A percentile compares a stretch with the other conserved stretches of the same genome.
These are phyloP conservation scores for Lipomyces chichibuensis DNA, from an alignment of 805 yeast genomes.

Conservation along the genomic window DNA sequence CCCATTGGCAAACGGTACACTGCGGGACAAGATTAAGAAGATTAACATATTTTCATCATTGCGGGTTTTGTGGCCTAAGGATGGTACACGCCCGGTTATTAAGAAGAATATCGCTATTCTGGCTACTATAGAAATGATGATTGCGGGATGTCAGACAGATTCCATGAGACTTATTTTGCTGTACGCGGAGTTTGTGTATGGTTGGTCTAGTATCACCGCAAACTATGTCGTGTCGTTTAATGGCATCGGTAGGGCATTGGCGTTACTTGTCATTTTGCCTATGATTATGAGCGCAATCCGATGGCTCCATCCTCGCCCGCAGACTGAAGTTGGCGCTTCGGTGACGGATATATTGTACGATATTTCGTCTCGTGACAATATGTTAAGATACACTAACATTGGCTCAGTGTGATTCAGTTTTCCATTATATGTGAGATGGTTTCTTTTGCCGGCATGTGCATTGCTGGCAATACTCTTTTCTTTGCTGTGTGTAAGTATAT, in stretches of 20 bases:
- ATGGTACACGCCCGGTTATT: conserved; percentile 17
- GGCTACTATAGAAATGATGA: conserved; percentile 23
- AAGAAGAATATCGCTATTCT: conserved; percentile 24
- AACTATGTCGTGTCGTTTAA: conserved; percentile 41
- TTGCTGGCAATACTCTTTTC: conserved; percentile 7
- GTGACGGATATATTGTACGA: conserved; percentile 25
- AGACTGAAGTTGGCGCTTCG: conserved; percentile 23
- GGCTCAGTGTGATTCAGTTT: conserved; percentile 13
- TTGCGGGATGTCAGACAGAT: conserved; percentile 27
- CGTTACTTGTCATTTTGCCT: conserved; percentile 39
- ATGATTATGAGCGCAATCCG: conserved; percentile 19
- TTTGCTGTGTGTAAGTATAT: conserved; percentile 16
- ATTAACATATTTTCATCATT: conserved; percentile 39
- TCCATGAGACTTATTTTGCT: conserved; percentile 32
- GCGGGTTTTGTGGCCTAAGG: conserved; percentile 32
- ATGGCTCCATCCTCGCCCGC: conserved; percentile 10
- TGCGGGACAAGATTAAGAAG: conserved; percentile 8
- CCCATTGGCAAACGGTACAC: background rate
- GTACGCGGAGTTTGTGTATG: conserved; percentile 39
- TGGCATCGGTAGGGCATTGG: conserved; percentile 38
- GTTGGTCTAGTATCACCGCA: conserved; percentile 42
- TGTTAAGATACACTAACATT: background rate
- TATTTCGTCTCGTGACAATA: background rate
- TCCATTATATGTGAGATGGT: conserved; percentile 4
- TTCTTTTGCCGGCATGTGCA: conserved; percentile 9